Evolutionary conservation across 192 early-diverging fungal species (phyloP), one percentile per base, ranked within the genome.

Genomic region (Backusella mclennaniae): DNA sequence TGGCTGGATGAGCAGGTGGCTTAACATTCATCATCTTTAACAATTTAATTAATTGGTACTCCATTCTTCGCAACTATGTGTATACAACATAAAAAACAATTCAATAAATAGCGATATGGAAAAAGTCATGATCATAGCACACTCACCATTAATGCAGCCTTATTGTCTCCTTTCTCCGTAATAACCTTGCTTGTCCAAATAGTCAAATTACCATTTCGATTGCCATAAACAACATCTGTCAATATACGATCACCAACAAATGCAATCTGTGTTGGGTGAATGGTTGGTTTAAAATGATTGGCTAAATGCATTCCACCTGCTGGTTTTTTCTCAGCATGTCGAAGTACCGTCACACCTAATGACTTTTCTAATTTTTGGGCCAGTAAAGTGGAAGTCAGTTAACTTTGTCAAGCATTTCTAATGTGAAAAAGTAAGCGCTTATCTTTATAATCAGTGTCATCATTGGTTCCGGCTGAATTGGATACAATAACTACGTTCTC

Each of bases 141-240:
- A 52, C 68, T 81, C 81, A 89, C 88, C 70, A 73, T 63, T 26
- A 79, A 78, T 7, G 97, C 96, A 41, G 90, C 81, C 0, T 82
- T 79, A 75, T 96, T 98, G 78, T 97, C 97, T 4, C 93, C 91
- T 77, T 92, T 78, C 38, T 85, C 84, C 0, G 93, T 89, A 23
- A 97, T 83, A 8, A 96, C 89, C 19, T 92, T 73, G 1, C 73
- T 84, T 0, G 90, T 92, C 76, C 93, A 88, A 31, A 97, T 90
- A 0, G 92, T 92, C 8, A 90, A 44, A 82, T 92, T 89, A 41
- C 93, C 94, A 31, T 86, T 82, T 35, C 83, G 76, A 73, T 98
- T 96, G 6, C 92, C 97, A 87, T 93, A 92, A 3, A 95, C 84
- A 0, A 97, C 83, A 73, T 99, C 96, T 0, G 96, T 99, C 14